Conservation (phyloP, 345 rosid species). For the Gossypium raimondii region DNA sequence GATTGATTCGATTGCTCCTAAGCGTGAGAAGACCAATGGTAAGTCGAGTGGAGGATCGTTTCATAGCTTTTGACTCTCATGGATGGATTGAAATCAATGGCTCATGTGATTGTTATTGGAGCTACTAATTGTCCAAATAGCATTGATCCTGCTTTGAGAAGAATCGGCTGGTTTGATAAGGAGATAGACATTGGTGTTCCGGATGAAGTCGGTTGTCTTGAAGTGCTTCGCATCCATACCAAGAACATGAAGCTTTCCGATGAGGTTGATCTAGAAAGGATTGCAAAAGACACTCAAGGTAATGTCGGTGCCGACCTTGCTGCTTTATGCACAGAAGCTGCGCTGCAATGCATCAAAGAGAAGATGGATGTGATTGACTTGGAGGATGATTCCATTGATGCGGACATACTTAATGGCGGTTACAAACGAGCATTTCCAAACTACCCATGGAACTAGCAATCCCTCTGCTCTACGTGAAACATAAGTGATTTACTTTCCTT, state of each 20-base stretch:
- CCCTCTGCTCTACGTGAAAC: no score
- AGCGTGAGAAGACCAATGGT: conserved; percentile 57
- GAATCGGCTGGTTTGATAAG: conserved; percentile 52
- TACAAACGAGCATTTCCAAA: no score
- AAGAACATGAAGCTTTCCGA: conserved; percentile 52
- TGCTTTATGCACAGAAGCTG: no score
- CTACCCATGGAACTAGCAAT: no score
- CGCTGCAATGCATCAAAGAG: no score
- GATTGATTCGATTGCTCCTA: no score
- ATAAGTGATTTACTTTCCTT: no score
- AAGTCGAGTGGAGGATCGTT: conserved; percentile 65
- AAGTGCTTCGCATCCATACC: conserved; percentile 31
- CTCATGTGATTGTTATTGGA: conserved; percentile 46
- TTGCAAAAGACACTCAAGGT: conserved; percentile 50
- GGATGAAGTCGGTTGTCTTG: conserved; percentile 33
- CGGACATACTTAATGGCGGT: no score
- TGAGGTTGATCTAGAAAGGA: conserved; percentile 64
- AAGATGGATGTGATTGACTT: no score
- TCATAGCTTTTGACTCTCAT: conserved; percentile 57
- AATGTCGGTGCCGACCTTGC: no score
- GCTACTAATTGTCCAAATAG: conserved; percentile 38
- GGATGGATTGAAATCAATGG: conserved; percentile 48
- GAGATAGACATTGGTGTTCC: conserved; percentile 53
- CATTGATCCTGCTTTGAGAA: conserved; percentile 29
- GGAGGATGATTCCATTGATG: no score